Base-by-base conservation (phyloP, 192 early-diverging fungal species). In the Podila minutissima region DNA sequence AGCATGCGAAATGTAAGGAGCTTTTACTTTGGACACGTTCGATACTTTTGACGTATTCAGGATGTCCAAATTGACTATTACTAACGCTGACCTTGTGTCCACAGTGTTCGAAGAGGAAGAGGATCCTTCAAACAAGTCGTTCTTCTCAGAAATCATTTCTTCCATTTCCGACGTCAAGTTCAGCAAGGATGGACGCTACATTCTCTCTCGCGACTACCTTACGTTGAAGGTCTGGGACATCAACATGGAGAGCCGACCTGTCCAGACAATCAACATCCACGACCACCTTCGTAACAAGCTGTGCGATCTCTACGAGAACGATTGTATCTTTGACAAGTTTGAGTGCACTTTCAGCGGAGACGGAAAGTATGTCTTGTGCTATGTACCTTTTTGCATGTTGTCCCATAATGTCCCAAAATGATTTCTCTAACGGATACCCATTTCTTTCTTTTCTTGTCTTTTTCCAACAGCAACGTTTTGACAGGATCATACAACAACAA, bases 321-420 rank as follows among this genome's bases (percentile, higher is more conserved):
- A 99, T 84, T 97, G 96, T 83, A 99, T 99, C 83, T 99, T 99
- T 89, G 98, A 99, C 91, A 99, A 99, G 87, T 99, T 99, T 72
- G 98, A 99, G 85, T 98, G 97, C 88, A 97, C 92, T 46, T 96
- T 98, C 72, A 96, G 95, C 83, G 97, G 96, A 41, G 93, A 97
- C 82, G 96, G 96, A 82, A 88, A 89, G 93, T 97, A 91, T 60
- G 94, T 89, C 4, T 46, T 46, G 35, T 6, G 1, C 10, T 31
- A 17, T 48, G 13, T 66, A 24, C 12, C n/a, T 19, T 32, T 32
- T 50, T 12, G 62, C 28, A 29, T 66, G 41, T 15, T 3, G 41
- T 17, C 41, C 15, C 41, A 17, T 8, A 17, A 46, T 46, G 35
- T 10, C 12, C 1, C 41, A 10, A 13, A 17, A 46, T 15, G 8